Conservation (phyloP, 768 basidiomycete species). For the Lactarius vividus region DNA sequence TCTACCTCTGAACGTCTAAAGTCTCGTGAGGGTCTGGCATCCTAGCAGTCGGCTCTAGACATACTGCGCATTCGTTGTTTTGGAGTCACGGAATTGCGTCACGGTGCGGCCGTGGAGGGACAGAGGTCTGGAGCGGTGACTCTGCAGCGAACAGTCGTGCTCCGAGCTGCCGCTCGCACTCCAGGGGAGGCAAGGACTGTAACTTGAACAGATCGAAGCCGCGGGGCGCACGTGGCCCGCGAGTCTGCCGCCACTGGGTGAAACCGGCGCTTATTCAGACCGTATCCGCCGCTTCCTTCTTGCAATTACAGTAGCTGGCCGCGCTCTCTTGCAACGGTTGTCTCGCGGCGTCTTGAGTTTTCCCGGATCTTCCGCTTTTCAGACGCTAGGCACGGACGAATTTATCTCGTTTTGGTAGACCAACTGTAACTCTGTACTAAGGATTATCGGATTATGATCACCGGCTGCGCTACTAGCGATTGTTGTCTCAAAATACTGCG, state of each 20-base stretch:
- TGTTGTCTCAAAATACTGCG: neutral
- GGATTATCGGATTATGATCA: neutral
- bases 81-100: too few relatives aligned
- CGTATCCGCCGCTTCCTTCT: neutral
- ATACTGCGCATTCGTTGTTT: too few relatives aligned
- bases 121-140: too few relatives aligned
- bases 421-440: too few relatives aligned
- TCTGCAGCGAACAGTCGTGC: neutral
- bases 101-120: too few relatives aligned
- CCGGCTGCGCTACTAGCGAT: neutral
- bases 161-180: neutral
- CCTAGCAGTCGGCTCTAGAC: too few relatives aligned
- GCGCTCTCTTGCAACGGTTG: neutral
- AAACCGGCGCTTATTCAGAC: neutral
- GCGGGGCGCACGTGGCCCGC: neutral
- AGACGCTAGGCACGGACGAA: neutral
- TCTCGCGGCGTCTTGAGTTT: neutral
- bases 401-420: neutral
- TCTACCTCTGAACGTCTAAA: too few relatives aligned
- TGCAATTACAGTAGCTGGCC: neutral
- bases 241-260: neutral
- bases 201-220: neutral
- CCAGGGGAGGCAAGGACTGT: neutral
- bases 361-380: neutral
- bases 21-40: too few relatives aligned